Base-by-base conservation (phyloP, 179 eudicot species). In the Heliamphora pulchella region DNA sequence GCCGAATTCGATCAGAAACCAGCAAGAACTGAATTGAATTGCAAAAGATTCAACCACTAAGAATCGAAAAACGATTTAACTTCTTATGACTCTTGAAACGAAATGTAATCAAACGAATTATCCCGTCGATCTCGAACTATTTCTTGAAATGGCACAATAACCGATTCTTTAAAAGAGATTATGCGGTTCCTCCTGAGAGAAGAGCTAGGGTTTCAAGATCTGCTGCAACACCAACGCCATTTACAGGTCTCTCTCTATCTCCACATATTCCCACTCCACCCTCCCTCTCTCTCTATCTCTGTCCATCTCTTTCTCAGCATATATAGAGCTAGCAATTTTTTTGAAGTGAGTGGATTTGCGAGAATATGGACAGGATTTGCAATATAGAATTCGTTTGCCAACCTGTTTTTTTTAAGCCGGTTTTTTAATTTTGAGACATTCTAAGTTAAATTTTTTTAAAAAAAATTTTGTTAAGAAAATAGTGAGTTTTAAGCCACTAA, bases 161-260 rank as follows among this genome's bases (percentile, higher is more conserved):
- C 1, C 65, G 8, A 51, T 79, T 74, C 75, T 81, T 67, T 31
- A 31, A 79, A 14, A 67, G 39, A 18, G 76, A 81, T 61, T 51
- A 78, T 39, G 14, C 43, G 71, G 15, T 59, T 80, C 62, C 18
- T 73, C 64, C 31, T 46, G 17, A 46, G 18, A 44, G 11, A 11
- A 39, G 69, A 72, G 82, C 67, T 83, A 85, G 90, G 87, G 90
- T 80, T 84, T 89, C 86, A 85, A 87, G 91, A 90, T 87, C 91
- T 80, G 84, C 85, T 31, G 54, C n/a, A n/a, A 54, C 18, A 18
- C 63, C 53, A 20, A 20, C 67, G 64, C 82, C 64, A n/a, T 31
- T 53, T 64, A 9, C 44, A 51, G 75, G 59, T 18, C 5, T 71
- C 59, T 50, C 75, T 72, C 75, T 72, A 58, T 50, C 17, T 51